Conservation (phyloP, 129 eudicot genomes). For the Artemisia annua region DNA sequence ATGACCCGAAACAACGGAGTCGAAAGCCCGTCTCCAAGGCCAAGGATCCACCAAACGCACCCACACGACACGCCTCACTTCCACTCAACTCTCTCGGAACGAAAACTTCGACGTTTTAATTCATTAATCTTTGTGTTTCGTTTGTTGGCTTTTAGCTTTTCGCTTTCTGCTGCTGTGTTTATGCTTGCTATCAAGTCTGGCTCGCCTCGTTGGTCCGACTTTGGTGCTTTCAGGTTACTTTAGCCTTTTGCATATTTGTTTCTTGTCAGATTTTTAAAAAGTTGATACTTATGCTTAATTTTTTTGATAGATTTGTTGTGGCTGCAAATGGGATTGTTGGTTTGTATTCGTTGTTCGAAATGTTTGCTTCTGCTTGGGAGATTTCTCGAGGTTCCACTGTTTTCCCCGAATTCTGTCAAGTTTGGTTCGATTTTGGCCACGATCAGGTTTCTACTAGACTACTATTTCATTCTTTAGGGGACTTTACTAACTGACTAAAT, state of each 20-base stretch:
- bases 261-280: no score
- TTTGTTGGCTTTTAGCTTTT: constrained; percentile 51
- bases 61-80: constrained; percentile 51
- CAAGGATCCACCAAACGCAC: constrained; percentile 46
- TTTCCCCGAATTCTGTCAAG: constrained; percentile 62
- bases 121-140: constrained; percentile 54
- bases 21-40: constrained; percentile 55
- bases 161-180: constrained; percentile 59
- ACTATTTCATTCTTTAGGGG: background rate
- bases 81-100: constrained; percentile 66
- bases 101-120: constrained; percentile 66
- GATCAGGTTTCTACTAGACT: constrained; percentile 58
- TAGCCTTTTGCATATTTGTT: background rate
- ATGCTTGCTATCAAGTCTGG: constrained; percentile 52
- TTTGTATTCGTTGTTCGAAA: constrained; percentile 65
- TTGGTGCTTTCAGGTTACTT: constrained; percentile 59
- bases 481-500: no score
- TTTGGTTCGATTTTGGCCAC: constrained; percentile 84
- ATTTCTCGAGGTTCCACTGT: constrained; percentile 61
- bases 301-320: constrained; percentile 46
- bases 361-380: constrained; percentile 78
- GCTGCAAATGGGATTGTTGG: constrained; percentile 74
- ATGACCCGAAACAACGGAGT: constrained; percentile 41
- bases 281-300: no score
- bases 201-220: constrained; percentile 58